Conservation (phyloP, 2,329 filamentous ascomycete species). For the Colletotrichum sp. region DNA sequence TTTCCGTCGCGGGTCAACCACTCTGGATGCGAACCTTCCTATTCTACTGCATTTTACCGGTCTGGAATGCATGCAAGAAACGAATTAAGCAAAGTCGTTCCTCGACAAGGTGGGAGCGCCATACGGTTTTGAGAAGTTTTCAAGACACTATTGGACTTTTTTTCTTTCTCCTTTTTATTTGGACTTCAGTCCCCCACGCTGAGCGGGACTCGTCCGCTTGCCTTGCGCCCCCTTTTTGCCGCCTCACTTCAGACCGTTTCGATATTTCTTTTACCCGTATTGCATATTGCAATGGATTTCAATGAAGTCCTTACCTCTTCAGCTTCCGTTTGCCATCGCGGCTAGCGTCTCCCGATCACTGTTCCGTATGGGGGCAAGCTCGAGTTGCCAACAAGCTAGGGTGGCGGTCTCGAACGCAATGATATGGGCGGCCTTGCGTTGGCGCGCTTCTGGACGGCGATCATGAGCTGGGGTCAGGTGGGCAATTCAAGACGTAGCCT, state of each 20-base stretch:
- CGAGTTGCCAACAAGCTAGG: not conserved
- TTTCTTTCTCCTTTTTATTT: not conserved
- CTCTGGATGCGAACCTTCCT: not conserved
- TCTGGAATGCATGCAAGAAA: not conserved
- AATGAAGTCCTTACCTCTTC: not conserved
- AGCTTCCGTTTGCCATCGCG: not conserved
- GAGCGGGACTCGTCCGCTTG: not conserved
- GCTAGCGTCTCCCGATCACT: not conserved
- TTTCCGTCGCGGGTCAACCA: not conserved
- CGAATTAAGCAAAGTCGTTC: not conserved
- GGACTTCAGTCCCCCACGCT: not conserved
- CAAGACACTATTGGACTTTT: conserved; percentile 3
- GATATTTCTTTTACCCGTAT: not conserved
- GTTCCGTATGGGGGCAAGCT: not conserved
- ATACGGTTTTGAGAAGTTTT: not conserved
- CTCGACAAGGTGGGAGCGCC: not conserved
- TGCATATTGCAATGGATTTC: not conserved
- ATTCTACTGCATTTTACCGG: not conserved
- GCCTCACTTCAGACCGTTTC: not conserved
- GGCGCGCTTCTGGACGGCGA: not conserved
- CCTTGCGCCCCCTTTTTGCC: not conserved
- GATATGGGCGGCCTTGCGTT: not conserved
- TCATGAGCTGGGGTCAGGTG: not conserved
- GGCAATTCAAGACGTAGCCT: not conserved
- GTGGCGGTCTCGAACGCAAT: not conserved